Conservation (phyloP, 345 rosid species). For the Salix caprea region DNA sequence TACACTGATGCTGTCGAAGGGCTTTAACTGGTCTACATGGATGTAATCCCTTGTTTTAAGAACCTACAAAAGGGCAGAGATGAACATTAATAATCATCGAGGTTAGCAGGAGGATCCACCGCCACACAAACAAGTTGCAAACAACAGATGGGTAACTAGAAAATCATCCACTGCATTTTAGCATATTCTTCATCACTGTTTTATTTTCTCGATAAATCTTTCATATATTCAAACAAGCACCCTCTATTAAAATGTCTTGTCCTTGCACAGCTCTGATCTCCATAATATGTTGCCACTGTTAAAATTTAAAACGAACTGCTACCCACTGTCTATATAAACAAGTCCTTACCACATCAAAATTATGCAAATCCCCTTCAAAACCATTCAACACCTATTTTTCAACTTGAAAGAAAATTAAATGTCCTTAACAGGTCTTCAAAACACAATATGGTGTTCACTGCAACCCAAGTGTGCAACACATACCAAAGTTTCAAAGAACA, state of each 20-base stretch:
- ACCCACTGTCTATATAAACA: background rate
- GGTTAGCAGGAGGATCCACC: background rate
- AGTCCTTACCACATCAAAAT: background rate
- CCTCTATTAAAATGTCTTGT: background rate
- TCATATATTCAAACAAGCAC: background rate
- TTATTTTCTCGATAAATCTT: background rate
- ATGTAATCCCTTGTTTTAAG: slow-evolving; percentile 88
- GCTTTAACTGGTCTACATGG: slow-evolving; percentile 77
- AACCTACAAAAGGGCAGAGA: slow-evolving; percentile 42
- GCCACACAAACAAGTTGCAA: background rate
- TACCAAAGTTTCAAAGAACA: slow-evolving; percentile 99
- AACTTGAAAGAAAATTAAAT: background rate
- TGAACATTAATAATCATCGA: background rate
- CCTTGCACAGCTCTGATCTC: background rate
- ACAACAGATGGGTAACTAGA: background rate
- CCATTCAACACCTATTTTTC: background rate
- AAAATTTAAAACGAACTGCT: background rate
- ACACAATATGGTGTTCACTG: background rate
- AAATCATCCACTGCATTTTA: background rate
- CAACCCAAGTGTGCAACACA: slow-evolving; percentile 16
- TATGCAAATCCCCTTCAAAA: background rate
- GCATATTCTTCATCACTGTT: background rate
- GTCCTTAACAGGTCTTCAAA: background rate
- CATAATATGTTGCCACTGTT: background rate
- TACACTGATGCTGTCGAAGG: slow-evolving; percentile 60